Base-by-base conservation (phyloP, 257 asterid species). In the Nicotiana otophora region DNA sequence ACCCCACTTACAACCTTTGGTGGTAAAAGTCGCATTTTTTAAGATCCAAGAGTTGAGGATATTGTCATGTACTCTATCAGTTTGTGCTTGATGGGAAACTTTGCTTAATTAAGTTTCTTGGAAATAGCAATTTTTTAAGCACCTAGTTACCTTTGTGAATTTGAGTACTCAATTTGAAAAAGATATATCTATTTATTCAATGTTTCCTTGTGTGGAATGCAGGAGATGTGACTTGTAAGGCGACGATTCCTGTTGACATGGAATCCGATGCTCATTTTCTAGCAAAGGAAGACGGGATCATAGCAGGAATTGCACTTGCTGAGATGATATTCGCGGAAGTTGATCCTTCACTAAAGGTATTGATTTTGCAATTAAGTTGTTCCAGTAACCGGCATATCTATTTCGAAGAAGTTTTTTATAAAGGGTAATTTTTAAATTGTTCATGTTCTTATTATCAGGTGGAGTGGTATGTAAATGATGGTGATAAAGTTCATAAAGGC, bases 191-290 rank as follows among this genome's bases (percentile, higher is more conserved):
- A 57, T 28, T 10, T 81, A 26, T 16, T 88, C 61, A 36, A 15
- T 51, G 63, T 75, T 26, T 75, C 51, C 80, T 75, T 26, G 42
- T 28, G 63, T 39, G 62, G 78, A 61, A 84, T 85, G 86, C 31
- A 96, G 99, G 98, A 63, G 98, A 96, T 84, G 98, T 96, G 84
- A 94, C 99, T 82, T 94, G 96, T 86, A 91, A 93, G 86, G 99
- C 99, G 61, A 94, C 97, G 31, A 92, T 96, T 89, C 98, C 97
- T 9, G 46, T 77, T 89, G 97, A 94, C 64, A 89, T 91, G 93
- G 98, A 94, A 84, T 97, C 89, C 60, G 98, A 93, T 89, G 99
- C 99, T 83, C 81, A 88, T 88, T 94, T 96, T 84, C 81, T 96
- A 85, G 98, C 98, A 39, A 96, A 96, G 90, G 98, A 96, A 85